Percentiles rank a stretch among this genome's conserved stretches.
These are phyloP conservation scores for Vanrija sp. DNA, from an alignment of 1,284 basidiomycete genomes.

Conservation along the genomic window DNA sequence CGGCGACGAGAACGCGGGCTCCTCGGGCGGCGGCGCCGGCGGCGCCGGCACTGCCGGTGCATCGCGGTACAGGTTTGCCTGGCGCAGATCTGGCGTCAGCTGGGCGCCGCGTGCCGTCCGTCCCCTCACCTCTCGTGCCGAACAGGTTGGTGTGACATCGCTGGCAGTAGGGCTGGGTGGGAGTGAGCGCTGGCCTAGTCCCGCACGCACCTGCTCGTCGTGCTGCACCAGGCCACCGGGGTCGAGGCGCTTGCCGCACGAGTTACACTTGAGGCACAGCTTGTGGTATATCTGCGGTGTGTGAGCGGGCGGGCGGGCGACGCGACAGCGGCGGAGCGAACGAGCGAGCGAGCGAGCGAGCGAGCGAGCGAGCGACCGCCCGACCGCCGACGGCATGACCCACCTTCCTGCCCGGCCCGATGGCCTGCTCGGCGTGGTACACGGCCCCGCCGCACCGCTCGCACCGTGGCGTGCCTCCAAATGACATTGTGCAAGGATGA, in stretches of 20 bases:
- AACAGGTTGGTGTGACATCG: constrained; percentile 46
- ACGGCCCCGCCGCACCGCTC: constrained; percentile 41
- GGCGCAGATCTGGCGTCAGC: constrained; percentile 36
- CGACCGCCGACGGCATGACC: constrained; percentile 2
- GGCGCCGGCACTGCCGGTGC: constrained; percentile 5
- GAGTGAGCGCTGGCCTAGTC: not conserved
- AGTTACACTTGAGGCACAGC: constrained; percentile 47
- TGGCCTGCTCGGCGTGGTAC: constrained; percentile 50
- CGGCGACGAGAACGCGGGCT: not conserved
- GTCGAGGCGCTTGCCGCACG: constrained; percentile 49
- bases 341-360: no score
- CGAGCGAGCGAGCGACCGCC: no score
- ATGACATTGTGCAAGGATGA: not conserved
- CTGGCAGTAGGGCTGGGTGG: constrained; percentile 42
- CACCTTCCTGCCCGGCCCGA: constrained; percentile 48
- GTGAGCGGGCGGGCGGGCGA: not conserved
- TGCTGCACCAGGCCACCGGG: constrained; percentile 47
- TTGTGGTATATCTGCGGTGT: constrained; percentile 49
- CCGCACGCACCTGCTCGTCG: constrained; percentile 32
- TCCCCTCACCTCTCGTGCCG: constrained; percentile 43
- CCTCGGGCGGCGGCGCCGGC: not conserved
- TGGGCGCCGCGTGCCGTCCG: no score
- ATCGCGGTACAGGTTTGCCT: constrained; percentile 22
- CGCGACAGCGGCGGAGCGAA: not conserved
- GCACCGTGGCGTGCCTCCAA: constrained; percentile 44